Evolutionary conservation across 202 grass and related monocot genomes (phyloP).

Genomic region (Panicum virgatum): DNA sequence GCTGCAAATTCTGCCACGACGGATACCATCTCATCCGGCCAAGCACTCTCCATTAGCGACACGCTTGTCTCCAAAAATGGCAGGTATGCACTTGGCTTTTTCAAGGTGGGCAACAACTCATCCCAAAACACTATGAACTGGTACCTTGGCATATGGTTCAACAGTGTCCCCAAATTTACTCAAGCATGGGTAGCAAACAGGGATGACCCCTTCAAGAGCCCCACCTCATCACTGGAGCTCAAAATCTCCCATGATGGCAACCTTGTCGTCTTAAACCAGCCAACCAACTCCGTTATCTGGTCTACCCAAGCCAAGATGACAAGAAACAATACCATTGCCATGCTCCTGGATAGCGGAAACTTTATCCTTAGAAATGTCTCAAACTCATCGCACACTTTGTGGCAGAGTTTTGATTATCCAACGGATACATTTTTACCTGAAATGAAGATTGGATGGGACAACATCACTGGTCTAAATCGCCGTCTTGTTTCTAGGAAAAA

Average conservation of each 20-base stretch:
- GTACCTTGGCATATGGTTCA: no score
- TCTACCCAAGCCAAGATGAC: slow-evolving; percentile 4
- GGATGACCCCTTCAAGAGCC: no score
- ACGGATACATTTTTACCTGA: slow-evolving; percentile 12
- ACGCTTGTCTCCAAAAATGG: slow-evolving; percentile 42
- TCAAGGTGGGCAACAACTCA: not conserved
- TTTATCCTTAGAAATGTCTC: not conserved
- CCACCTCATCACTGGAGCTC: no score
- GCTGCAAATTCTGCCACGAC: not conserved
- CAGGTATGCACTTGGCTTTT: slow-evolving; percentile 38
- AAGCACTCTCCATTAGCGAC: slow-evolving; percentile 4
- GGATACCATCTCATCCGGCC: slow-evolving; percentile 33
- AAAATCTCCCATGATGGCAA: slow-evolving; percentile 44
- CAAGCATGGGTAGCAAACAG: no score
- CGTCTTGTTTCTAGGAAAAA: slow-evolving; percentile 28
- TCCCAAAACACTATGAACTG: not conserved
- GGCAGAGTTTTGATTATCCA: slow-evolving; percentile 39
- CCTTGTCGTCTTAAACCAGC: slow-evolving; percentile 15
- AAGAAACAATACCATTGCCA: not conserved
- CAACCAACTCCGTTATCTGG: not conserved
- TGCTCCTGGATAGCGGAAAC: slow-evolving; percentile 2
- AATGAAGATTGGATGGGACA: slow-evolving; percentile 23
- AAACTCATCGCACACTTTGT: not conserved
- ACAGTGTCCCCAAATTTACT: no score
- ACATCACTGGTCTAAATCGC: slow-evolving; percentile 21